Conservation (phyloP, 1,139 yeast genomes). For the Geotrichum macrosporum region DNA sequence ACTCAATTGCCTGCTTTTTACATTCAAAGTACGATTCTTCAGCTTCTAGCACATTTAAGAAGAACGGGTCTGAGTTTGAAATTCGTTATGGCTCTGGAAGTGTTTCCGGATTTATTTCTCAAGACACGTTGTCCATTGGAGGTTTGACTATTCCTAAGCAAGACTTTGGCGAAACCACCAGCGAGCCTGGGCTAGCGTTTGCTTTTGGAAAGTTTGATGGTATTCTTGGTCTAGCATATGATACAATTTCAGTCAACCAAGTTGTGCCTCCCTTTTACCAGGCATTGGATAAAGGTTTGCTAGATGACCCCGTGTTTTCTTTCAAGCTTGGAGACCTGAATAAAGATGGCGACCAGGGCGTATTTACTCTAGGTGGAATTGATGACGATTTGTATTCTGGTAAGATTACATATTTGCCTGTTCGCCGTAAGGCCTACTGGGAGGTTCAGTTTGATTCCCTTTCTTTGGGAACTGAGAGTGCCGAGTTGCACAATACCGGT, state of each 20-base stretch:
- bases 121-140: slow-evolving; percentile 75
- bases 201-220: slow-evolving; percentile 99
- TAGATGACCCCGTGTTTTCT: slow-evolving; percentile 81
- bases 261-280: slow-evolving; percentile 92
- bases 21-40: slow-evolving; percentile 86
- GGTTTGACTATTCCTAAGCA: slow-evolving; percentile 80
- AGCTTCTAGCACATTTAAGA: slow-evolving; percentile 70
- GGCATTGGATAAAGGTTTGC: slow-evolving; percentile 72
- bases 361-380: slow-evolving; percentile 91
- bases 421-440: slow-evolving; percentile 99
- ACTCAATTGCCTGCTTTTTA: slow-evolving; percentile 90
- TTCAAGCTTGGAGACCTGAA: slow-evolving; percentile 81
- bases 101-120: slow-evolving; percentile 84
- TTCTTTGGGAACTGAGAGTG: slow-evolving; percentile 86
- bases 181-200: slow-evolving; percentile 95
- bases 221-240: slow-evolving; percentile 89
- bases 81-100: slow-evolving; percentile 92
- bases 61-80: slow-evolving; percentile 78
- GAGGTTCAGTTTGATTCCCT: slow-evolving; percentile 90
- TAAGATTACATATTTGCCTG: slow-evolving; percentile 88
- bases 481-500: slow-evolving; percentile 76
- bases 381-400: slow-evolving; percentile 74
- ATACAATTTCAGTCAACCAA: slow-evolving; percentile 79
- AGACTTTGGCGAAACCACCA: slow-evolving; percentile 94
- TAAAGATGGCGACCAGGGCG: slow-evolving; percentile 62